Percentiles rank a stretch among this genome's conserved stretches.
Evolutionary conservation across 495 filamentous ascomycete species (phyloP).

Genomic region (Neurospora intermedia): DNA sequence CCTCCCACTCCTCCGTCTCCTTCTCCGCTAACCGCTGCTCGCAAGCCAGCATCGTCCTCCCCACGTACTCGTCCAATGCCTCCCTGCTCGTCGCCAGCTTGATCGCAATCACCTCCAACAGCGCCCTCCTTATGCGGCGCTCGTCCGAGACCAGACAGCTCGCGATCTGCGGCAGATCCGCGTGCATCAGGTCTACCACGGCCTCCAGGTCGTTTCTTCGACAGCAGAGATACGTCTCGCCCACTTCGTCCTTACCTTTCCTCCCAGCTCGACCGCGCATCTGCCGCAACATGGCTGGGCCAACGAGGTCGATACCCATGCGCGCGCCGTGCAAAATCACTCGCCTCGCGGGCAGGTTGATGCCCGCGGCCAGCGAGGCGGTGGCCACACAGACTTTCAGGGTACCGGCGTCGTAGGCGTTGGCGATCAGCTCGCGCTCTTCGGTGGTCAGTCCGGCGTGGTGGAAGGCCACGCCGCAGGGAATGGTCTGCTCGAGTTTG

Average conservation of each 20-base stretch:
- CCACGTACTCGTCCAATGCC: constrained; percentile 61
- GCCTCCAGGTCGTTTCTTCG: constrained; percentile 57
- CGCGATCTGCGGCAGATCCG: constrained; percentile 59
- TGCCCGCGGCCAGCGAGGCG: constrained; percentile 74
- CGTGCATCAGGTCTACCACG: constrained; percentile 58
- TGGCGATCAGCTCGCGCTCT: constrained; percentile 65
- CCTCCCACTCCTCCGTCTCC: constrained; percentile 34
- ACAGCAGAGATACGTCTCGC: constrained; percentile 74
- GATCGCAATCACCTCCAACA: constrained; percentile 66
- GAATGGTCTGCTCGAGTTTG: constrained; percentile 52
- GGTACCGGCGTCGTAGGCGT: constrained; percentile 59
- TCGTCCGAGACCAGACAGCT: constrained; percentile 64
- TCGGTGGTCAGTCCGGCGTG: constrained; percentile 71
- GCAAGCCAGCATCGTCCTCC: constrained; percentile 55
- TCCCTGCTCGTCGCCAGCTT: constrained; percentile 57
- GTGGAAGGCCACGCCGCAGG: constrained; percentile 65
- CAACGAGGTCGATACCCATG: constrained; percentile 70
- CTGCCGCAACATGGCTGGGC: constrained; percentile 70
- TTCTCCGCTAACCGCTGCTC: constrained; percentile 33
- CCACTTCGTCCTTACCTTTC: constrained; percentile 72
- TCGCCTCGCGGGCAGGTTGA: constrained; percentile 61
- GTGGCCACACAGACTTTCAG: constrained; percentile 71
- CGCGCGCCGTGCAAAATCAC: constrained; percentile 70
- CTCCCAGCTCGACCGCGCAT: constrained; percentile 78
- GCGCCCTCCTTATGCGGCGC: constrained; percentile 50